These are phyloP conservation scores for Filobasidium wieringae DNA, from an alignment of 768 basidiomycete genomes.

Conservation along the genomic window DNA sequence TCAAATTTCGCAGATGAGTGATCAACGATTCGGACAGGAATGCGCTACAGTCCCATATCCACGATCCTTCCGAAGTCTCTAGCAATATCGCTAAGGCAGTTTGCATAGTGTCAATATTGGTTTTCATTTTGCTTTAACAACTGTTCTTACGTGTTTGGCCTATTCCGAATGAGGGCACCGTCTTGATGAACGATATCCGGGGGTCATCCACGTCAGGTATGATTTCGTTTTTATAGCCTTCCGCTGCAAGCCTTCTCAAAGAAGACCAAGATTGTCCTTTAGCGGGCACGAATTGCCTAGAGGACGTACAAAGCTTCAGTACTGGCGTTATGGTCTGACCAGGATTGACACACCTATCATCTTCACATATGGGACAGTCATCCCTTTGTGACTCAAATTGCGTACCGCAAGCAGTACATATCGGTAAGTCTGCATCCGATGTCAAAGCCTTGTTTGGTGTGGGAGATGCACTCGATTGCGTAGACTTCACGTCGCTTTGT, in stretches of 20 bases:
- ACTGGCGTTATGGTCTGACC: not conserved
- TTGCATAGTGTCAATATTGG: not conserved
- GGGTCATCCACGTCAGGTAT: conserved; percentile 26
- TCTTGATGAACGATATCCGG: conserved; percentile 24
- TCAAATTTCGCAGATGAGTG: conserved; percentile 14
- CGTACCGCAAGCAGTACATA: conserved; percentile 34
- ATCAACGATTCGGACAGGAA: conserved; percentile 23
- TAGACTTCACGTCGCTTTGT: not conserved
- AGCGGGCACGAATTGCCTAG: conserved; percentile 29
- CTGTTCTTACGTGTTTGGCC: conserved; percentile 30
- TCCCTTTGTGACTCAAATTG: conserved; percentile 22
- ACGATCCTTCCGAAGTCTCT: conserved; percentile 27
- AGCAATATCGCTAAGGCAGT: conserved; percentile 27
- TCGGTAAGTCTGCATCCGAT: conserved; percentile 25
- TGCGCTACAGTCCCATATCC: conserved; percentile 37
- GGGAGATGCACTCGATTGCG: not conserved
- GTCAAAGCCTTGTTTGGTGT: not conserved
- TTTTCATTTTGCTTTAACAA: not conserved
- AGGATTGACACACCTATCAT: not conserved
- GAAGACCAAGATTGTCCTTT: conserved; percentile 31
- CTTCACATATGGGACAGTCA: conserved; percentile 17
- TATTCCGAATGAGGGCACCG: conserved; percentile 31
- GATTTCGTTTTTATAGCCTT: conserved; percentile 17
- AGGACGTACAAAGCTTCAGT: not conserved
- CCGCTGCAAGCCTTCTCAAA: conserved; percentile 18